Base-by-base conservation (phyloP, 768 basidiomycete genomes). In the Kwoniella bestiolae region DNA sequence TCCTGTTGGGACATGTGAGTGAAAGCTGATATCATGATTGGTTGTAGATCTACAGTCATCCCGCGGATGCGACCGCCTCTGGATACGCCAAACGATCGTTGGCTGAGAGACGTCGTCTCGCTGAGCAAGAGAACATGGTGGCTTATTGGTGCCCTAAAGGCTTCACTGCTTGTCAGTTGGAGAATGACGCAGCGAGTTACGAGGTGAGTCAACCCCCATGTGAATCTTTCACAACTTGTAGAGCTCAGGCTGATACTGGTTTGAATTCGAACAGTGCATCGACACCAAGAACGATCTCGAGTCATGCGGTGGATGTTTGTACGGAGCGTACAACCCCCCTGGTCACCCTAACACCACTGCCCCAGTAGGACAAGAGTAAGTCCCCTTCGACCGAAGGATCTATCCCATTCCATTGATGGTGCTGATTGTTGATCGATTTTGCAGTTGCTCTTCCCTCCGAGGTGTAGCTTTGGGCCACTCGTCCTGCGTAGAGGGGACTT, bases 281-380 rank as follows among this genome's bases (percentile, higher is more conserved):
- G 56, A 57, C 21, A 57, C 56, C 29, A 41, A 34, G 41, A 45
- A 41, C 23, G 56, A 57, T 25, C 38, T 57, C 0, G 56, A 57
- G 31, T 57, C 56, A 9, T 57, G 56, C 21, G 56, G 56, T n/a
- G 56, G 56, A 11, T 57, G 56, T 21, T n/a, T 57, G 25, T 44
- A 57, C 16, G 38, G 38, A 26, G 29, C 52, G 0, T 55, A 55
- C 32, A 35, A 26, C 16, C 31, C 14, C 32, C 18, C 52, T 32
- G 31, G 52, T 16, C 21, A 25, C 29, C 14, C 23, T 26, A 51
- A 51, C 26, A 16, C 50, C 25, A 51, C 50, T 26, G 14, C 14
- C 29, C 6, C 50, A 8, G 3, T 26, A 1, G 50, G 50, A 11
- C 8, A 25, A 8, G 50, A 51, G 50, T 51, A 26, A 51, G 50